Evolutionary conservation across 192 early-diverging fungal genomes (phyloP), one percentile per base, ranked within the genome.

Genomic region (Coemansia sp.): DNA sequence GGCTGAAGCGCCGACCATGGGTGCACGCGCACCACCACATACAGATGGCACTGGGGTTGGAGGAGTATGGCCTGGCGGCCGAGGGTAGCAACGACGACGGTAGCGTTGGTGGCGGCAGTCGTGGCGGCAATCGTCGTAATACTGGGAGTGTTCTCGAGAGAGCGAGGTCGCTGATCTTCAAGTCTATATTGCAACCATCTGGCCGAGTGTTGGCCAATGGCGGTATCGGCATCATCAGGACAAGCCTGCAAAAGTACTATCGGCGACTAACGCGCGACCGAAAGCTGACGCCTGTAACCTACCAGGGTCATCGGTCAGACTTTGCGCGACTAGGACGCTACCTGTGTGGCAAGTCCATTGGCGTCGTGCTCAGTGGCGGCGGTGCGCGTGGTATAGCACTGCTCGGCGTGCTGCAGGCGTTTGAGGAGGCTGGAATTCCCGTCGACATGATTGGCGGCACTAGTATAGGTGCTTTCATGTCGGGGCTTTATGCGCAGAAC

Each of bases 371-470:
- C 24, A 94, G 97, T 20, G 97, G 97, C 24, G 97, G 97, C 28
- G 97, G 97, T 2, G 97, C 97, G 0, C 88, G 97, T 35, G 97
- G 97, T 9, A 92, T 97, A 45, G 84, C 91, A 0, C 95, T 97
- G 45, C 85, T 98, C 62, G 95, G 95, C 45, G 85, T 97, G 36
- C 92, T 99, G 68, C 86, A 87, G 37, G 95, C 95, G 0, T 84
- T 99, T 34, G 96, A 99, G 71, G 97, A 99, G 69, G 95, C 94
- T 3, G 97, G 97, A 0, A 92, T 99, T 36, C 96, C 96, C 2
- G 89, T 99, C 28, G 97, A 99, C 75, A 96, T 98, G 83, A 85
- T 99, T 50, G 96, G 97, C 26, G 97, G 97, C n/a, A 97, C 95
- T 0, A 92, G 90, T 59, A 98, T 98, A 66, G 97, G 97, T 10